phyloP scores from a whole-genome alignment of 2,329 filamentous ascomycete species.

The Exophiala sp. region DNA sequence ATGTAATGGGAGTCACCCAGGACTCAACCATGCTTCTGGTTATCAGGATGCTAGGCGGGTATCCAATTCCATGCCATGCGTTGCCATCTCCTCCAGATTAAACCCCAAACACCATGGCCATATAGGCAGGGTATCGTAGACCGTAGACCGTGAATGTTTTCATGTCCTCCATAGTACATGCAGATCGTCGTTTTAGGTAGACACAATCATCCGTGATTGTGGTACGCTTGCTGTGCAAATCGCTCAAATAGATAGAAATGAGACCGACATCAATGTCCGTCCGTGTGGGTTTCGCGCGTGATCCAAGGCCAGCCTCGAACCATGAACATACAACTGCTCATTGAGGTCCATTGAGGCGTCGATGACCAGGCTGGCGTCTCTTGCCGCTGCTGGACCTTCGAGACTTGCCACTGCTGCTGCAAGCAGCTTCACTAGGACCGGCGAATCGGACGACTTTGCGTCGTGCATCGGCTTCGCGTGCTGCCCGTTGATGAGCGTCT shows the following conservation, averaged over 20 bases:
- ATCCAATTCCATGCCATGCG: neutral
- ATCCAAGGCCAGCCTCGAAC: constrained; percentile 12
- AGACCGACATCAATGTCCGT: neutral
- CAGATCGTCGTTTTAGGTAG: constrained; percentile 8
- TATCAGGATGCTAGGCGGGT: neutral
- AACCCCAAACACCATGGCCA: neutral
- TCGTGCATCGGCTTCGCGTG: constrained; percentile 12
- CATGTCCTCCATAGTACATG: neutral
- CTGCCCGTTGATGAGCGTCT: constrained; percentile 17
- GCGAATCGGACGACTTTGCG: constrained; percentile 27
- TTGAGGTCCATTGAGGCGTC: constrained; percentile 23
- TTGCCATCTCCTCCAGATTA: too few species aligned
- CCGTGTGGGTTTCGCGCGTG: neutral
- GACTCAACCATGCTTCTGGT: neutral
- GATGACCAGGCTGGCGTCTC: constrained; percentile 14
- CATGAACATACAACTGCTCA: constrained; percentile 3
- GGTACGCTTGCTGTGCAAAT: neutral
- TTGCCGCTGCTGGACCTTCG: constrained; percentile 20
- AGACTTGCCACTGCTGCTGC: constrained; percentile 15
- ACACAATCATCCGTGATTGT: neutral
- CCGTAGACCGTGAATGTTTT: constrained; percentile 4
- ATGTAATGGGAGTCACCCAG: neutral
- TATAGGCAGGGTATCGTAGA: constrained; percentile 17
- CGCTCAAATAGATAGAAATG: constrained; percentile 1
- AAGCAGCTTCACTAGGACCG: constrained; percentile 2